Evolutionary conservation across 306 rosid species (phyloP).

Genomic region (Alnus glutinosa): DNA sequence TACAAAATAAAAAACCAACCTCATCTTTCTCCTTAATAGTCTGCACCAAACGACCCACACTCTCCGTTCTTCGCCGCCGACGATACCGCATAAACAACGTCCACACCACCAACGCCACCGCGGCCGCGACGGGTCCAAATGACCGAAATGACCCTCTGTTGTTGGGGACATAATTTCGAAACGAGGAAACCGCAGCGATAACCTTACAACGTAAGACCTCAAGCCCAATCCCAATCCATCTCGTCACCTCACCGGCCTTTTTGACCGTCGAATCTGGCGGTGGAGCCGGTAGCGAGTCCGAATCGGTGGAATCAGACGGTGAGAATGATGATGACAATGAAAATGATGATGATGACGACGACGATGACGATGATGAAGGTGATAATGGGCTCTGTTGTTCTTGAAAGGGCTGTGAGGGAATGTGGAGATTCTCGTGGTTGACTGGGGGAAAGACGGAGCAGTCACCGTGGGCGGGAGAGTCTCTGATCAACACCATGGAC

Average conservation of each 20-base stretch:
- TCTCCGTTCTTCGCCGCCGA: constrained; percentile 20
- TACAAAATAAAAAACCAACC: constrained; percentile 21
- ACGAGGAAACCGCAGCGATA: background rate
- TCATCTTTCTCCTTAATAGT: constrained; percentile 33
- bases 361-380: constrained; percentile 16
- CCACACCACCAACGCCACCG: constrained; percentile 9
- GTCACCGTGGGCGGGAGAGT: constrained; percentile 25
- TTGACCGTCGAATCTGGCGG: background rate
- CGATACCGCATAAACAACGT: constrained; percentile 4
- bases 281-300: background rate
- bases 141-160: constrained; percentile 5
- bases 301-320: background rate
- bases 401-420: background rate
- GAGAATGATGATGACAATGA: constrained; percentile 16
- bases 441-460: constrained; percentile 49
- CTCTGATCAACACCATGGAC: constrained; percentile 45
- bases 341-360: constrained; percentile 2
- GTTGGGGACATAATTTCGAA: background rate
- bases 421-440: constrained; percentile 50
- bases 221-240: background rate
- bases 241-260: background rate
- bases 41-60: background rate
- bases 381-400: constrained; percentile 11
- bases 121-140: background rate
- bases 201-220: background rate